phyloP scores from a whole-genome alignment of 208 protist genomes.

The Wallacemonas collosoma region DNA sequence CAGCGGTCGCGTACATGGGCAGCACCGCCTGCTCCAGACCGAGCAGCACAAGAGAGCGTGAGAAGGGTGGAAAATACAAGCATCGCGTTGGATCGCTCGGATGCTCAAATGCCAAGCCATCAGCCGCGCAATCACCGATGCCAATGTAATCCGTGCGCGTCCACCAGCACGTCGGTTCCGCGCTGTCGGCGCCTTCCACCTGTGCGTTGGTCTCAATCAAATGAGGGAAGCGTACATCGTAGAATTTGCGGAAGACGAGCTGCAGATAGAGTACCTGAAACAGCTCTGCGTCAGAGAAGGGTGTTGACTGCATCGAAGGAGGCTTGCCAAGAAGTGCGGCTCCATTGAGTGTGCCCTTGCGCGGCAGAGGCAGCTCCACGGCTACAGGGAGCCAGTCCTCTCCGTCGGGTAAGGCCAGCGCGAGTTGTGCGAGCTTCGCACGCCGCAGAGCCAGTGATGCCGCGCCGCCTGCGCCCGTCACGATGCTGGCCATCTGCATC shows the following conservation, averaged over 20 bases:
- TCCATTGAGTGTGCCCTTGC: slow-evolving; percentile 30
- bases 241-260: slow-evolving; percentile 77
- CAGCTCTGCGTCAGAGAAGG: slow-evolving; percentile 82
- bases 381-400: slow-evolving; percentile 28
- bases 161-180: neutral
- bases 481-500: slow-evolving; percentile 23
- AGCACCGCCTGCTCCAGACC: slow-evolving; percentile 64
- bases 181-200: neutral
- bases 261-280: slow-evolving; percentile 89
- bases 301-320: slow-evolving; percentile 45
- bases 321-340: neutral
- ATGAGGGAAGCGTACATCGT: slow-evolving; percentile 65
- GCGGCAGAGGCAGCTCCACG: slow-evolving; percentile 30
- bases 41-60: slow-evolving; percentile 50
- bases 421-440: slow-evolving; percentile 12
- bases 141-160: slow-evolving; percentile 58
- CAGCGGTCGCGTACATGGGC: slow-evolving; percentile 49
- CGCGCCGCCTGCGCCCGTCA: neutral
- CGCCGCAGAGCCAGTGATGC: slow-evolving; percentile 7
- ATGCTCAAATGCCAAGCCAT: slow-evolving; percentile 64
- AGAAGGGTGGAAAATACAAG: slow-evolving; percentile 66
- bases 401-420: neutral
- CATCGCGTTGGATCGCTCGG: slow-evolving; percentile 35
- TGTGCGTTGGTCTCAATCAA: slow-evolving; percentile 31
- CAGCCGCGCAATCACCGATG: slow-evolving; percentile 28